phyloP scores from a whole-genome alignment of 2,329 filamentous ascomycete genomes.

The Nothomitra cinnamomea region DNA sequence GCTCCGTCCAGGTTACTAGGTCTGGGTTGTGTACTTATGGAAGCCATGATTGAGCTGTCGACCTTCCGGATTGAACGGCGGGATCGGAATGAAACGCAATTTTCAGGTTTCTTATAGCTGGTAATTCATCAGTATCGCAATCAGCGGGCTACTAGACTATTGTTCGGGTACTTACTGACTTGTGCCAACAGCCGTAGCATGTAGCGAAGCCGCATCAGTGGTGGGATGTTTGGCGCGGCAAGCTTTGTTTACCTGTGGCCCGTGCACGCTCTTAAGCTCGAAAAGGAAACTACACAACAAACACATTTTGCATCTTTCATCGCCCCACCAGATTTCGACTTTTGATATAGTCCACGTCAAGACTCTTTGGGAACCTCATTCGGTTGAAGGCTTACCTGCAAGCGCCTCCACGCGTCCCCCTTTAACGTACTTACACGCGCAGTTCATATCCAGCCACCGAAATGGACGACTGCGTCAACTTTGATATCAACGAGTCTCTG shows the following conservation, averaged over 20 bases:
- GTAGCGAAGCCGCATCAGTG: background rate
- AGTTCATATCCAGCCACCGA: slow-evolving; percentile 10
- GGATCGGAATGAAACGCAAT: background rate
- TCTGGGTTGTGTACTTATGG: background rate
- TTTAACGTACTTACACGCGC: background rate
- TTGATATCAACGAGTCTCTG: slow-evolving; percentile 92
- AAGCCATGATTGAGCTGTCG: background rate
- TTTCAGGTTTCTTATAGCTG: background rate
- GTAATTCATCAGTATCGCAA: background rate
- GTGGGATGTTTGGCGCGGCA: background rate
- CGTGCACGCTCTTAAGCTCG: background rate
- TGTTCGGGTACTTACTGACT: background rate
- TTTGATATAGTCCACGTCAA: slow-evolving; percentile 9
- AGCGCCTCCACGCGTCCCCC: slow-evolving; percentile 21
- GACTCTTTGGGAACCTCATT: too few species aligned
- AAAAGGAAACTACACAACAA: slow-evolving; percentile 4
- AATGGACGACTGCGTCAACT: slow-evolving; percentile 52
- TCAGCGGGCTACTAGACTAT: background rate
- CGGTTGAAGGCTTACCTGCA: background rate
- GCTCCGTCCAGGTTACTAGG: background rate
- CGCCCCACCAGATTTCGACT: slow-evolving; percentile 18
- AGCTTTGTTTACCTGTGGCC: background rate
- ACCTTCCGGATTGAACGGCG: too few species aligned
- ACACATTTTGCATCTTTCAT: background rate
- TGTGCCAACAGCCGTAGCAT: background rate